Evolutionary conservation across 2,329 filamentous ascomycete genomes (phyloP), one percentile per base, ranked within the genome.

Genomic region (Aspergillus ruber): DNA sequence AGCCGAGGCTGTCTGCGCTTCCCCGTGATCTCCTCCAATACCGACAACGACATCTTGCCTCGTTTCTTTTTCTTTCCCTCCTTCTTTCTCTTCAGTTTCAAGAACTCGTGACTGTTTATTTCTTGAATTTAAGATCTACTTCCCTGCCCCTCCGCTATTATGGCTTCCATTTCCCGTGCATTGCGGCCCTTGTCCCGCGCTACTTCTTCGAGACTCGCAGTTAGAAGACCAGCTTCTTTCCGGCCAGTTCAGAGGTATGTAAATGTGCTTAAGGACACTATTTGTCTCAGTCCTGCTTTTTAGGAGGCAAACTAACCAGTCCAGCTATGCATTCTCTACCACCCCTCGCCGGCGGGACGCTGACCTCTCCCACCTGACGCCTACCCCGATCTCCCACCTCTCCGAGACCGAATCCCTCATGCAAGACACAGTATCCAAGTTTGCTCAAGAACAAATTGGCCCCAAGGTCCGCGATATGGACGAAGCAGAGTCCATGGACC

Each of bases 391-490:
- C 72, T 86, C 86, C 39, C 90, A 95, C 70, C 78, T 95, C 55
- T 94, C 88, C 58, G 93, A 98, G 72, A 84, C 87, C 50, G 93
- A 98, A 73, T 64, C 80, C 12, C 82, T 93, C 63, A 95, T 98
- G 87, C 81, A 84, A 53, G 91, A 98, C 48, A 80, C 86, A 1
- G 91, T 98, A 4, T 83, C 83, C 59, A 95, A 93, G 70, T 97
- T 97, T 62, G 90, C 93, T 55, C 83, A 82, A 64, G 90, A 96
- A 47, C 81, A 90, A 25, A 86, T 98, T 57, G 81, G 90, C 44
- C 93, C 93, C 46, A 91, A 90, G 69, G 90, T 88, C 9, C 87
- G 93, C 49, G 90, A 95, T 15, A 98, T 98, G 93, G 93, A 98
- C 68, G 93, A 98, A 77, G 85, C 85, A 25, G 93, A 98, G 77